phyloP scores from a whole-genome alignment of 2,329 filamentous ascomycete species.

The Monilinia laxa region DNA sequence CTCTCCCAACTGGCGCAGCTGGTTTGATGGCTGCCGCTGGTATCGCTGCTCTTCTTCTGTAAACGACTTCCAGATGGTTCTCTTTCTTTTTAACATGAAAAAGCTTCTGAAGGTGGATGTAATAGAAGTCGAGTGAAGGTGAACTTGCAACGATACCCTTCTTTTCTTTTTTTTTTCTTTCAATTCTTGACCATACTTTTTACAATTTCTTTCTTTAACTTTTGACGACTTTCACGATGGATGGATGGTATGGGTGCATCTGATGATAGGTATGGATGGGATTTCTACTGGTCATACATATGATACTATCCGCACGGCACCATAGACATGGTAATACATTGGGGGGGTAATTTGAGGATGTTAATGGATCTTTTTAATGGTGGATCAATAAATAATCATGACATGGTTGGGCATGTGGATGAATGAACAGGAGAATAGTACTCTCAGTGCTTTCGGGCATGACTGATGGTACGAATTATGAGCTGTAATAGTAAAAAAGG shows the following conservation, averaged over 20 bases:
- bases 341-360: slow-evolving; percentile 10
- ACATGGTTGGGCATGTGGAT: slow-evolving; percentile 3
- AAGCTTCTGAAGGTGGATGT: slow-evolving; percentile 22
- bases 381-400: slow-evolving; percentile 3
- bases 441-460: background rate
- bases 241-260: slow-evolving; percentile 14
- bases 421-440: slow-evolving; percentile 1
- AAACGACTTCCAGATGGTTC: slow-evolving; percentile 25
- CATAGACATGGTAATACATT: slow-evolving; percentile 18
- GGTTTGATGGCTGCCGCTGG: slow-evolving; percentile 38
- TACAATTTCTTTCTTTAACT: slow-evolving; percentile 20
- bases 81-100: slow-evolving; percentile 22
- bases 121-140: slow-evolving; percentile 23
- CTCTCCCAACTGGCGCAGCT: slow-evolving; percentile 29
- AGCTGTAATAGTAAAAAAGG: slow-evolving; percentile 2
- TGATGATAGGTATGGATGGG: slow-evolving; percentile 19
- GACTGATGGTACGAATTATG: slow-evolving; percentile 1
- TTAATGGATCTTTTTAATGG: slow-evolving; percentile 14
- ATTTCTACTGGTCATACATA: slow-evolving; percentile 16
- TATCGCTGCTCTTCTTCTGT: slow-evolving; percentile 39
- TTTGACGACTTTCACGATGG: slow-evolving; percentile 19
- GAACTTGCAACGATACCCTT: slow-evolving; percentile 33
- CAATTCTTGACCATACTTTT: slow-evolving; percentile 27
- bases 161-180: slow-evolving; percentile 26
- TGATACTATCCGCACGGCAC: slow-evolving; percentile 11